A percentile compares a stretch with the other conserved stretches of the same genome.
Evolutionary conservation across 202 grass and related monocot genomes (phyloP).

Genomic region (Brachypodium distachyon): DNA sequence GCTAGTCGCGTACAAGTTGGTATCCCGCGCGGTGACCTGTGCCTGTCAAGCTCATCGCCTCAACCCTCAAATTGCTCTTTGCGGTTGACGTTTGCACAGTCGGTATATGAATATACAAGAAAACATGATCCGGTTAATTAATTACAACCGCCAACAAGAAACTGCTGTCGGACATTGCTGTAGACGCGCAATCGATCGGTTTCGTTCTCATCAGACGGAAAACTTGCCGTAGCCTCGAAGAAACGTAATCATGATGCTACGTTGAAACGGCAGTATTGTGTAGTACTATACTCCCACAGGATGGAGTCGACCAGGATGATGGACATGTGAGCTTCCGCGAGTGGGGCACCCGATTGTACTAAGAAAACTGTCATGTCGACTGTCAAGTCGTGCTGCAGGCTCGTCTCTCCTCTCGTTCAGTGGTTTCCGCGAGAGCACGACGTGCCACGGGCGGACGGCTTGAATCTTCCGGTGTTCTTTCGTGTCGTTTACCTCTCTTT

Average conservation of each 20-base stretch:
- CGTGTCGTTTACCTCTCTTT: too few species aligned
- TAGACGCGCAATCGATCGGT: background rate
- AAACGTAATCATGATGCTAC: background rate
- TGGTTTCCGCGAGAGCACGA: background rate
- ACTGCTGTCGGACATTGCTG: background rate
- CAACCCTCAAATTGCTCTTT: background rate
- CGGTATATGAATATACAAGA: background rate
- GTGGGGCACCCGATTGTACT: background rate
- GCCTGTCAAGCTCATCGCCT: background rate
- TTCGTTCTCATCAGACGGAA: background rate
- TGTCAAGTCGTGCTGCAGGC: background rate
- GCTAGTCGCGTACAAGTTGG: background rate
- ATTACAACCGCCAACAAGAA: background rate
- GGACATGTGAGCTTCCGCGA: background rate
- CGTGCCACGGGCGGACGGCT: background rate
- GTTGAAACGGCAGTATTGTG: background rate
- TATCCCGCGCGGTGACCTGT: background rate
- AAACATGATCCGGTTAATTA: background rate
- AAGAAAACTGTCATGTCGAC: background rate
- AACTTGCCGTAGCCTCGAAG: background rate
- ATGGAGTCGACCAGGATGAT: too few species aligned
- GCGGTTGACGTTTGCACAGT: background rate
- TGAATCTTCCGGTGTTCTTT: too few species aligned
- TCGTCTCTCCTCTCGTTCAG: background rate
- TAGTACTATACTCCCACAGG: too few species aligned